A percentile compares a stretch with the other conserved stretches of the same genome.
phyloP scores from a whole-genome alignment of 2,329 filamentous ascomycete species.

The Diaporthe nobilis region DNA sequence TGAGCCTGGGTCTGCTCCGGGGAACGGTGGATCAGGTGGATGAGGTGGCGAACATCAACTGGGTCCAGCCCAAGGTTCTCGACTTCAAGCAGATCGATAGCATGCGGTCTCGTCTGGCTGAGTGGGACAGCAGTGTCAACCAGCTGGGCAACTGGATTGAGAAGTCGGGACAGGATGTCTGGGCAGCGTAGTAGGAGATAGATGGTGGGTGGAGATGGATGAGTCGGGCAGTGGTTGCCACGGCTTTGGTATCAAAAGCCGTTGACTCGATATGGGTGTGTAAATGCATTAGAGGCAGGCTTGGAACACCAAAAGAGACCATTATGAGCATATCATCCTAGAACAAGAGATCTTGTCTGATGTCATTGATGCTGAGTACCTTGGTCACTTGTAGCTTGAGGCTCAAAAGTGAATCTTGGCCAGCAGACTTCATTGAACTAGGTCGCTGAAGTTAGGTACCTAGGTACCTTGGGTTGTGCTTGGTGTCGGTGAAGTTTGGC shows the following conservation, averaged over 20 bases:
- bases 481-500: background rate
- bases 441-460: background rate
- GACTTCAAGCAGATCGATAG: slow-evolving; percentile 95
- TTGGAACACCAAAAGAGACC: slow-evolving; percentile 14
- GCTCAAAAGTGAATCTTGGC: background rate
- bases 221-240: background rate
- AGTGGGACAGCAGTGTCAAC: slow-evolving; percentile 98
- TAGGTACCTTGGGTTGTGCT: background rate
- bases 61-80: slow-evolving; percentile 98
- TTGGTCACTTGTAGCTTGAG: background rate
- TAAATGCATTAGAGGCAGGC: slow-evolving; percentile 40
- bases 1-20: slow-evolving; percentile 89
- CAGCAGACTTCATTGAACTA: background rate
- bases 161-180: slow-evolving; percentile 92
- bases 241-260: background rate
- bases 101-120: slow-evolving; percentile 88
- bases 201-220: background rate
- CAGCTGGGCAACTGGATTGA: slow-evolving; percentile 98
- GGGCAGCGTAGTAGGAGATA: slow-evolving; percentile 80
- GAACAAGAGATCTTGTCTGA: background rate
- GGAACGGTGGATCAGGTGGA: slow-evolving; percentile 98
- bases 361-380: no score
- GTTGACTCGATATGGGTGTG: background rate
- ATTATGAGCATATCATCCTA: slow-evolving; percentile 29
- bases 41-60: slow-evolving; percentile 93